Conservation (phyloP, 495 filamentous ascomycete genomes). For the Daldinia loculata region DNA sequence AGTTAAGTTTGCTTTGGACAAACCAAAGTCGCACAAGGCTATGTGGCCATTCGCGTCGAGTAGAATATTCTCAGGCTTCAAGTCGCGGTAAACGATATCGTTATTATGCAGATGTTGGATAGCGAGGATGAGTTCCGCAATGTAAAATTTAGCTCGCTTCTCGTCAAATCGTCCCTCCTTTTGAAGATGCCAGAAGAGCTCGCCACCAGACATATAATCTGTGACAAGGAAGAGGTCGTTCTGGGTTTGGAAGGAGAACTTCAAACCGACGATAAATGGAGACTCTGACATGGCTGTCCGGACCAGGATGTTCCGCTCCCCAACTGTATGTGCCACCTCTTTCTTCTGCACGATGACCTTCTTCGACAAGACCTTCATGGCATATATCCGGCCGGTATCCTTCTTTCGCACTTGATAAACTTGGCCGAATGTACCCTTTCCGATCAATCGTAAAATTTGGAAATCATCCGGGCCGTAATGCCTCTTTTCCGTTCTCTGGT, state of each 20-base stretch:
- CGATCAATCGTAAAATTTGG: conserved; percentile 93
- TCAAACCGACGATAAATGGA: conserved; percentile 96
- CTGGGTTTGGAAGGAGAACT: conserved; percentile 98
- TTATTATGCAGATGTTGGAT: conserved; percentile 95
- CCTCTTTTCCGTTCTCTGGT: conserved; percentile 88
- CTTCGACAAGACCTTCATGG: conserved; percentile 99
- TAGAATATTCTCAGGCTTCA: conserved; percentile 98
- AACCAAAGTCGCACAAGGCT: conserved; percentile 93
- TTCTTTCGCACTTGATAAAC: conserved; percentile 99
- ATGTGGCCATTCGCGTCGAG: conserved; percentile 92
- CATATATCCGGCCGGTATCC: conserved; percentile 94
- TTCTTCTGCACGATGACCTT: conserved; percentile 99
- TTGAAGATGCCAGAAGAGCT: conserved; percentile 98
- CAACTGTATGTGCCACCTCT: conserved; percentile 95
- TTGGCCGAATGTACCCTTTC: conserved; percentile 99
- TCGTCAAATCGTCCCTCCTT: conserved; percentile 97
- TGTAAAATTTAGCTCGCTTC: conserved; percentile 96
- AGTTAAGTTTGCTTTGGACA: conserved; percentile 96
- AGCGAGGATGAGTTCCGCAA: conserved; percentile 94
- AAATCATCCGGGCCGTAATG: conserved; percentile 98
- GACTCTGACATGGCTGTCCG: conserved; percentile 95
- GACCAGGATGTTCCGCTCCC: conserved; percentile 96
- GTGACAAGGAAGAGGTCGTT: conserved; percentile 97
- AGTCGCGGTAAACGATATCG: conserved; percentile 96
- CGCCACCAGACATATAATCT: conserved; percentile 99